Conservation (phyloP, 257 asterid species). For the Solanum infundibuliforme region DNA sequence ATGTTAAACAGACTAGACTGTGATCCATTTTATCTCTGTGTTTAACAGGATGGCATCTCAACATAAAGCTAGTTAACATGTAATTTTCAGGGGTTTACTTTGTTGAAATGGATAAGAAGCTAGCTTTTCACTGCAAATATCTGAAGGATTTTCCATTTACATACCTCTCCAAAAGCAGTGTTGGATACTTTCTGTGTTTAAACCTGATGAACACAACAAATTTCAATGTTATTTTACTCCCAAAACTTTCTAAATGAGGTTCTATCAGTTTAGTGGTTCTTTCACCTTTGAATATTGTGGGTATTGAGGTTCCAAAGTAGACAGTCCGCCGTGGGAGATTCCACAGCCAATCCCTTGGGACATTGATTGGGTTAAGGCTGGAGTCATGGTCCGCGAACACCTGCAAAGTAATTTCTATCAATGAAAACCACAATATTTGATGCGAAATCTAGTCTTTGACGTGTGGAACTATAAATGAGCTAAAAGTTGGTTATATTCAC, state of each 20-base stretch:
- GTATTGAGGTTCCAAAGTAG: conserved; percentile 91
- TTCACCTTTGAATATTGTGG: conserved; percentile 86
- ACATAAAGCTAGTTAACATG: neutral
- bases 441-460: neutral
- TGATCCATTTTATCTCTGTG: neutral
- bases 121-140: neutral
- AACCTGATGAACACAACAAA: conserved; percentile 40
- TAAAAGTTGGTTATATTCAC: conserved; percentile 23
- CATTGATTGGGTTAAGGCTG: conserved; percentile 66
- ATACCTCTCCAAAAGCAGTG: conserved; percentile 97
- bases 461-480: conserved; percentile 1
- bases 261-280: neutral
- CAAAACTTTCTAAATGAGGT: neutral
- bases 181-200: conserved; percentile 71
- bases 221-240: conserved; percentile 3
- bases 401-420: conserved; percentile 26
- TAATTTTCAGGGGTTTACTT: neutral
- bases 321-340: conserved; percentile 77
- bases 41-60: neutral
- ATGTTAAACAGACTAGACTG: neutral
- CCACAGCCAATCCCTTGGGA: conserved; percentile 93
- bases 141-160: neutral
- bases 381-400: conserved; percentile 92
- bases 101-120: neutral
- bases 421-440: conserved; percentile 5